Base-by-base conservation (phyloP, 1,139 yeast genomes). In the Blastobotrys petasosporus region DNA sequence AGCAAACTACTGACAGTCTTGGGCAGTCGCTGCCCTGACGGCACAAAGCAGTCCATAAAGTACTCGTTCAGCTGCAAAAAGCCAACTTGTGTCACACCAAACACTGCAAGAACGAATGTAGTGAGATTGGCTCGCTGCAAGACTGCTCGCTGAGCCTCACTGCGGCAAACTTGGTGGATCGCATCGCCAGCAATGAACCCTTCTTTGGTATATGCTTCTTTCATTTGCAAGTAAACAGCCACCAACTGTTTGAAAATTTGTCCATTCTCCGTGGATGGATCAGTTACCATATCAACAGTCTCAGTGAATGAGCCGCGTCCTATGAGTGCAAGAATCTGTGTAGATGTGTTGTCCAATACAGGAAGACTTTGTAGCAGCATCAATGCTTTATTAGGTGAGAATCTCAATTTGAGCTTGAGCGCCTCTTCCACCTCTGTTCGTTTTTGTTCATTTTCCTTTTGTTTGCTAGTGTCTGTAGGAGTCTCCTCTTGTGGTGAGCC, bases 41-140 rank as follows among this genome's bases (percentile, higher is more conserved):
- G 65, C 1, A 69, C 70, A 60, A 92, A 90, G 1, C 88, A 85
- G 51, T 83, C 90, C 48, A 90, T 67, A 56, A 90, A 92, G 42
- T 83, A 79, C 59, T 85, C 88, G 63, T 90, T 85, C 54, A 92
- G 72, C 61, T 83, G 82, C 66, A 82, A 85, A 62, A 92, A 88
- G 1, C 97, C 97, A 42, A 86, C 83, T 52, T 86, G 94, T 49
- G 85, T 75, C 5, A 86, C 76, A 43, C 96, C 95, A 51, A 88
- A 71, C 1, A 94, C 79, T 0, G 97, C 94, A 12, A 88, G 77
- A 38, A 87, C 70, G 61, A 88, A 92, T 0, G 96, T 87, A 0
- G 96, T 86, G 55, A 92, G 66, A 58, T 92, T 92, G 1, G 88
- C 85, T 56, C 90, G 85, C 51, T 95, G 77, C 34, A 90, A 64